These are phyloP conservation scores for Septoria linicola DNA, from an alignment of 2,329 filamentous ascomycete species.

Conservation along the genomic window DNA sequence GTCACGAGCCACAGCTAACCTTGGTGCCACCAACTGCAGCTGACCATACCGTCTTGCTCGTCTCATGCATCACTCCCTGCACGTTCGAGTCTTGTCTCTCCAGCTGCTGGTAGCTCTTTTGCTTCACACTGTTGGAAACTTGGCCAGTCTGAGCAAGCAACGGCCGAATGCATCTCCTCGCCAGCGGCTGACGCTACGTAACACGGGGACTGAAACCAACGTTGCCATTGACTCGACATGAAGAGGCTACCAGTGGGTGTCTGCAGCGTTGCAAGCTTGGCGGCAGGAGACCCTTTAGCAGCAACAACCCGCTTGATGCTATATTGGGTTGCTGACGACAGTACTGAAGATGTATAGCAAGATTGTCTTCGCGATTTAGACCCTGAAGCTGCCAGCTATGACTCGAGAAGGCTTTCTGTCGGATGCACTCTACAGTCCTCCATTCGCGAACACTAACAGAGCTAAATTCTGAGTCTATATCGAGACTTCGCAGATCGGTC, in stretches of 20 bases:
- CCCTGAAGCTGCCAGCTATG: background rate
- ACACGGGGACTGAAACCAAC: conserved; percentile 3
- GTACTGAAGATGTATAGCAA: too few relatives aligned
- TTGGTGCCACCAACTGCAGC: conserved; percentile 4
- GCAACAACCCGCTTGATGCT: background rate
- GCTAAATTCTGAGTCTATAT: background rate
- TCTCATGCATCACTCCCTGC: conserved; percentile 1
- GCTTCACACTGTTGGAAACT: too few relatives aligned
- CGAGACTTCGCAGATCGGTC: background rate
- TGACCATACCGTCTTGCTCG: background rate
- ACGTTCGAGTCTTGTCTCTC: background rate
- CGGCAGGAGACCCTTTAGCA: background rate
- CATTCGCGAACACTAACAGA: too few relatives aligned
- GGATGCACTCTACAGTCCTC: background rate
- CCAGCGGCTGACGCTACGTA: background rate
- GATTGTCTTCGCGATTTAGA: background rate
- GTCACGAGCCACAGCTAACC: conserved; percentile 1
- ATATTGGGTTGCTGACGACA: background rate
- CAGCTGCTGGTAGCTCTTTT: background rate
- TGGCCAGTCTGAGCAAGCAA: too few relatives aligned
- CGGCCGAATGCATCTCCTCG: background rate
- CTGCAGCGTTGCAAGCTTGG: background rate
- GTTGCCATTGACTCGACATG: conserved; percentile 1
- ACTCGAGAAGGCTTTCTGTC: background rate
- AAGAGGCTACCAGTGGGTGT: background rate